Percentiles rank a stretch among this genome's conserved stretches.
These are phyloP conservation scores for Aphanomyces cochlioides DNA, from an alignment of 352 stramenopile species.

Conservation along the genomic window DNA sequence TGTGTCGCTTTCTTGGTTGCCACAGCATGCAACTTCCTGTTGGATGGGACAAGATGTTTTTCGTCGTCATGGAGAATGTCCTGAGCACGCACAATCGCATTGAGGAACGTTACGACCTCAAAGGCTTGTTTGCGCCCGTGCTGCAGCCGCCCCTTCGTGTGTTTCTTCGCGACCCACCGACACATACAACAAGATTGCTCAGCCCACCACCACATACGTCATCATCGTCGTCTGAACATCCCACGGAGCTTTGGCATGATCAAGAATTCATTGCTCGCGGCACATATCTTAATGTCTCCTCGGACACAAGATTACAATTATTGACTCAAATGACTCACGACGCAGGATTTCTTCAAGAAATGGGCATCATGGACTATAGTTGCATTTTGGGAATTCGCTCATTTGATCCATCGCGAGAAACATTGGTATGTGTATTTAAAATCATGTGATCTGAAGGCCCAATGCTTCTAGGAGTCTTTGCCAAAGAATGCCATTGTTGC, in stretches of 20 bases:
- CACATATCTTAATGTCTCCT: slow-evolving; percentile 63
- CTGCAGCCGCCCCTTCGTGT: slow-evolving; percentile 20
- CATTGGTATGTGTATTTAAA: slow-evolving; percentile 41
- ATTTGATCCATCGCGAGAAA: slow-evolving; percentile 47
- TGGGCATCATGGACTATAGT: slow-evolving; percentile 87
- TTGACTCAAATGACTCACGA: slow-evolving; percentile 78
- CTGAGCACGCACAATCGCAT: slow-evolving; percentile 61
- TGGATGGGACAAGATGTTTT: slow-evolving; percentile 89
- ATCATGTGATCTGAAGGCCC: slow-evolving; percentile 40
- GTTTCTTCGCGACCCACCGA: slow-evolving; percentile 33
- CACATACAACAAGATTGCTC: slow-evolving; percentile 53
- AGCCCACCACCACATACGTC: slow-evolving; percentile 9
- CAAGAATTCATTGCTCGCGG: slow-evolving; percentile 71
- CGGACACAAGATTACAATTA: slow-evolving; percentile 65
- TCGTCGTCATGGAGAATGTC: slow-evolving; percentile 87
- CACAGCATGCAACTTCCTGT: slow-evolving; percentile 87
- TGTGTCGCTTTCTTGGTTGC: slow-evolving; percentile 78
- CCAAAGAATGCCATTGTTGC: slow-evolving; percentile 70
- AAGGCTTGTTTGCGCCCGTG: slow-evolving; percentile 46
- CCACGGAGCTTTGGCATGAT: slow-evolving; percentile 65
- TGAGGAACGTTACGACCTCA: slow-evolving; percentile 80
- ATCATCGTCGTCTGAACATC: slow-evolving; percentile 41
- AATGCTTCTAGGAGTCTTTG: slow-evolving; percentile 19
- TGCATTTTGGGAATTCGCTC: slow-evolving; percentile 72
- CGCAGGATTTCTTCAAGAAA: slow-evolving; percentile 77